Conservation (phyloP, 129 eudicot genomes). For the Arctium minus region DNA sequence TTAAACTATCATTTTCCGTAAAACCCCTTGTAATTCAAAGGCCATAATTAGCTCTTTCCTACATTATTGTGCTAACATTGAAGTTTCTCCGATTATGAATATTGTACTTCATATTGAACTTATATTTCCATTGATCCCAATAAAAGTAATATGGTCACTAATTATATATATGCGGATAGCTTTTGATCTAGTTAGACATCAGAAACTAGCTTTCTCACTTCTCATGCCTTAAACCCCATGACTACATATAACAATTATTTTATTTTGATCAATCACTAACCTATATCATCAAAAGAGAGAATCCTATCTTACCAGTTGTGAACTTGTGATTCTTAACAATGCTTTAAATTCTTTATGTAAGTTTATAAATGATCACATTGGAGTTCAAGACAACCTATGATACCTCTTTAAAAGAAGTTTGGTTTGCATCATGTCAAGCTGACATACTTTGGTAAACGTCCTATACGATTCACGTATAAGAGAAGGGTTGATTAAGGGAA, state of each 20-base stretch:
- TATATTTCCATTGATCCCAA: background rate
- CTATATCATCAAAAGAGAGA: background rate
- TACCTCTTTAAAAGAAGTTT: too few relatives aligned
- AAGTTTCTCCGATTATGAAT: background rate
- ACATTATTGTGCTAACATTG: background rate
- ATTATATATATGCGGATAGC: background rate
- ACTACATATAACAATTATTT: background rate
- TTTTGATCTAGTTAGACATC: background rate
- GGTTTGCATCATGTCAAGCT: too few relatives aligned
- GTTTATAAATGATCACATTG: too few relatives aligned
- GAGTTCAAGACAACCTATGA: too few relatives aligned
- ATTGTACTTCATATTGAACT: background rate
- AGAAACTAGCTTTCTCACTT: background rate
- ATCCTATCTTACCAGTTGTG: background rate
- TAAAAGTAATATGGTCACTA: conserved; percentile 5
- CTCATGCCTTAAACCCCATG: background rate
- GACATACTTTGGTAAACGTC: too few relatives aligned
- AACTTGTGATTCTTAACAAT: background rate
- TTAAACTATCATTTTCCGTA: background rate
- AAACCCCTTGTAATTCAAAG: background rate
- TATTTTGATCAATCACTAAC: too few relatives aligned
- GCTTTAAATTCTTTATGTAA: background rate
- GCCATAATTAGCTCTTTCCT: background rate
- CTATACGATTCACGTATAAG: too few relatives aligned
- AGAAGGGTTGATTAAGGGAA: too few relatives aligned